phyloP scores from a whole-genome alignment of 176 grass and related monocot genomes.

The Juncus effusus region DNA sequence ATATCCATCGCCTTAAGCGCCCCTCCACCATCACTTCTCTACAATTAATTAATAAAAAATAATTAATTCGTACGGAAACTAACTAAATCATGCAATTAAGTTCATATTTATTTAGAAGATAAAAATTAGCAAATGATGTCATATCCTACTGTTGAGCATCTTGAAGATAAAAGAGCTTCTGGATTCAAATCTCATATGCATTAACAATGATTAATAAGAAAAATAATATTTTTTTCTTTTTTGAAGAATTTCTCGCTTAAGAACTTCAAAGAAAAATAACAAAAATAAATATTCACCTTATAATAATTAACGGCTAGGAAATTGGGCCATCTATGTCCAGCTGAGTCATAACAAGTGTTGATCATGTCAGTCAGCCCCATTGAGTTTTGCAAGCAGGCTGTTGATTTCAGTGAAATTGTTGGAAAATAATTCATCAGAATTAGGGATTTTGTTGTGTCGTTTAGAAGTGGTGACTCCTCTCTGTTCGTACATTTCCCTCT shows the following conservation, averaged over 20 bases:
- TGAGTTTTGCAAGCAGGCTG: conserved; percentile 46
- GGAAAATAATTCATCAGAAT: conserved; percentile 65
- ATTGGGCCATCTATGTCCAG: conserved; percentile 55
- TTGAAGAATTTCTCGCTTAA: background rate
- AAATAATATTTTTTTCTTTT: too few species aligned
- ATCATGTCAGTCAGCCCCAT: conserved; percentile 34
- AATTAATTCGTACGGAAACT: background rate
- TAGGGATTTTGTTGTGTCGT: conserved; percentile 36
- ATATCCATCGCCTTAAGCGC: conserved; percentile 47
- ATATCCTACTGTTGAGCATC: too few species aligned
- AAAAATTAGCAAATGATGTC: background rate
- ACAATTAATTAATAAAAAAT: background rate
- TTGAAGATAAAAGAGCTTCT: too few species aligned
- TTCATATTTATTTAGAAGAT: background rate
- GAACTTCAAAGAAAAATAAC: background rate
- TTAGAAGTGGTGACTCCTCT: conserved; percentile 34
- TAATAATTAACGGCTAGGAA: conserved; percentile 69
- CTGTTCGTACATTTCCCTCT: conserved; percentile 34
- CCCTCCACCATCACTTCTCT: conserved; percentile 62
- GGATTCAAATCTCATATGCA: too few species aligned
- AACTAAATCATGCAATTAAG: background rate
- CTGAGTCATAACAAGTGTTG: conserved; percentile 32
- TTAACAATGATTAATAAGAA: too few species aligned
- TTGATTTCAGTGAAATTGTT: conserved; percentile 31
- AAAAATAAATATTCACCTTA: conserved; percentile 35